Evolutionary conservation across 768 basidiomycete species (phyloP).

Genomic region (Kwoniella europaea): DNA sequence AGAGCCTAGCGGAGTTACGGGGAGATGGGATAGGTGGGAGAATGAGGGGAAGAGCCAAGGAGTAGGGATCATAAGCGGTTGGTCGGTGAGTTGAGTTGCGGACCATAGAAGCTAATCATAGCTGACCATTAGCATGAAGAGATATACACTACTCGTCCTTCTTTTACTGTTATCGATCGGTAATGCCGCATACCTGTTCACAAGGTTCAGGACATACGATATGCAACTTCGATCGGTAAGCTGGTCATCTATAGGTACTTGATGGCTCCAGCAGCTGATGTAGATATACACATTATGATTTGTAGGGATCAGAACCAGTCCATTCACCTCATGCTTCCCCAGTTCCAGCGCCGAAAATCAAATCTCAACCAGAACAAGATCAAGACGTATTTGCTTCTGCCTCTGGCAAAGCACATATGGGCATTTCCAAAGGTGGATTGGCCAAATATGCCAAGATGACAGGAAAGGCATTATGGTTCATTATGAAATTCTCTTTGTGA

Average conservation of each 20-base stretch:
- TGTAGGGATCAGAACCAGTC: conserved; percentile 39
- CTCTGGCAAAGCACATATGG: no score
- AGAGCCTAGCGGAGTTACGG: conserved; percentile 25
- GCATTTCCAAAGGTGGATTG: not conserved
- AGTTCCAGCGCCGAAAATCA: conserved; percentile 36
- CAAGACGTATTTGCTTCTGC: conserved; percentile 26
- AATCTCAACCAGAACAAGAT: conserved; percentile 20
- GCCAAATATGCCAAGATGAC: conserved; percentile 11
- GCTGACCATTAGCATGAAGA: no score
- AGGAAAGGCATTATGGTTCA: conserved; percentile 18
- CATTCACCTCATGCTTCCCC: conserved; percentile 52
- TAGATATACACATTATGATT: not conserved
- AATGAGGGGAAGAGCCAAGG: conserved; percentile 25
- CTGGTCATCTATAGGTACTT: not conserved
- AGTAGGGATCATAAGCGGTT: conserved; percentile 29
- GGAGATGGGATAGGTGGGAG: conserved; percentile 47
- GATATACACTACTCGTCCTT: conserved; percentile 29
- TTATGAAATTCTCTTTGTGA: conserved; percentile 35
- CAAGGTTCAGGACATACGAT: conserved; percentile 54
- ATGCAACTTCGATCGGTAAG: conserved; percentile 52
- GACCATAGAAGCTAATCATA: not conserved
- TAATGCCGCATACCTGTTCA: conserved; percentile 55
- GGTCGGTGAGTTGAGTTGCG: conserved; percentile 34
- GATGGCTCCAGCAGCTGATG: not conserved
- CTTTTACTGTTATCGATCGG: conserved; percentile 37